Evolutionary conservation across 805 yeast genomes (phyloP), one percentile per base, ranked within the genome.

Genomic region (Komagataella populi): DNA sequence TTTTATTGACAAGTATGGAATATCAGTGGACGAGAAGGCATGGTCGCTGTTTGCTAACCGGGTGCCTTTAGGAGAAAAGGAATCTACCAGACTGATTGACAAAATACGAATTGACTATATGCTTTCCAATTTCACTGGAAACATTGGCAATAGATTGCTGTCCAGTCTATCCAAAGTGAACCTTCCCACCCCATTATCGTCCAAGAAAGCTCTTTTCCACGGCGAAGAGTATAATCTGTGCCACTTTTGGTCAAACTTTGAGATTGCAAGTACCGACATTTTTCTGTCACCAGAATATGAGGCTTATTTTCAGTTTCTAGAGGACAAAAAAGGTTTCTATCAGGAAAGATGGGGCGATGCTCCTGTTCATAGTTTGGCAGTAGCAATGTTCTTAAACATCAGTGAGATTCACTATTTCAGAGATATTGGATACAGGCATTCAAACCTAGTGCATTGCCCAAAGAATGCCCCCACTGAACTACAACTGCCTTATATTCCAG

Each of bases 271-370:
- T 50, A 77, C 89, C 1, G 89, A 83, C 57, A 64, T 90, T 17
- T 90, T 87, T 71, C 71, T 76, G 46, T 78, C 85, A 20, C 73
- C 76, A 4, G 63, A 72, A 18, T 93, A 91, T 65, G 73, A 78
- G 49, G 71, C 71, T 23, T 90, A 82, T 63, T 87, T 87, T 63
- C 68, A 80, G 45, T 77, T 71, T 57, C 65, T 91, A 49, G 97
- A 93, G 52, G 49, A 65, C 6, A 69, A 80, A 3, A 87, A 90
- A 8, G 97, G 98, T 0, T 90, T 91, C 61, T 89, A 81, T 74
- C 74, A 77, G 51, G 96, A 93, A 64, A 70, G 99, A 60, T 91
- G 98, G 98, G 98, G 98, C 1, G 98, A 91, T 71, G 96, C 97
- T 0, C 96, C 97, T 0, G 81, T 91, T 4, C 97, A 89, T 63